Conservation (phyloP, 441 rosid species). For the Jatropha multifida region DNA sequence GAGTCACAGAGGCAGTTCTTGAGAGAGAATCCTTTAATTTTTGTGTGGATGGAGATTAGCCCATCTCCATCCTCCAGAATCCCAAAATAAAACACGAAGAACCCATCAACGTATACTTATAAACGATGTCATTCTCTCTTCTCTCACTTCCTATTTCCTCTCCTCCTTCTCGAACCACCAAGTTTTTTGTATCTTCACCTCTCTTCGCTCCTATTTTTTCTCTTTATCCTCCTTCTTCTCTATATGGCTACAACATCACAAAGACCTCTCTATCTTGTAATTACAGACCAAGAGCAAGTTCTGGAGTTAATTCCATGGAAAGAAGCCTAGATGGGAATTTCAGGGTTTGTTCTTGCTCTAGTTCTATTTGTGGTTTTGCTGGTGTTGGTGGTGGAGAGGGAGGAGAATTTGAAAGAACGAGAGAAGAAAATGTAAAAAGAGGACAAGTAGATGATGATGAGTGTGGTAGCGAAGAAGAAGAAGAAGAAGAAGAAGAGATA, state of each 20-base stretch:
- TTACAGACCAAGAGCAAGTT: slow-evolving; percentile 21
- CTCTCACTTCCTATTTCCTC: slow-evolving; percentile 26
- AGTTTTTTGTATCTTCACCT: slow-evolving; percentile 21
- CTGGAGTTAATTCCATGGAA: slow-evolving; percentile 36
- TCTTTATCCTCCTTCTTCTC: slow-evolving; percentile 32
- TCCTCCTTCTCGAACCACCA: slow-evolving; percentile 20
- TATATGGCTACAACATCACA: slow-evolving; percentile 32
- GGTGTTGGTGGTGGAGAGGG: slow-evolving; percentile 17
- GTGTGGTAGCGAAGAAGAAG: slow-evolving; percentile 37
- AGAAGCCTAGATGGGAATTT: slow-evolving; percentile 28
- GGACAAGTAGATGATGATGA: slow-evolving; percentile 23
- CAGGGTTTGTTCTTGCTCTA: slow-evolving; percentile 30
- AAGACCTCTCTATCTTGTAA: slow-evolving; percentile 25
- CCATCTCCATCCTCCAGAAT: slow-evolving; percentile 27
- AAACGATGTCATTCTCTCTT: slow-evolving; percentile 27
- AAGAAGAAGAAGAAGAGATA: slow-evolving; percentile 41
- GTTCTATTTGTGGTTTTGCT: slow-evolving; percentile 1
- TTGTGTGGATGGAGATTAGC: slow-evolving; percentile 32
- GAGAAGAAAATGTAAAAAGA: background rate
- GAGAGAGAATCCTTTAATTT: background rate
- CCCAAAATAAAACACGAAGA: background rate
- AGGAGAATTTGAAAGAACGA: slow-evolving; percentile 17
- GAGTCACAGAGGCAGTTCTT: background rate
- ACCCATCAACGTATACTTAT: background rate
- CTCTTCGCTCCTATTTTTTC: slow-evolving; percentile 41